Evolutionary conservation across 2,329 filamentous ascomycete genomes (phyloP), one percentile per base, ranked within the genome.

Genomic region (Epichloe sibirici): DNA sequence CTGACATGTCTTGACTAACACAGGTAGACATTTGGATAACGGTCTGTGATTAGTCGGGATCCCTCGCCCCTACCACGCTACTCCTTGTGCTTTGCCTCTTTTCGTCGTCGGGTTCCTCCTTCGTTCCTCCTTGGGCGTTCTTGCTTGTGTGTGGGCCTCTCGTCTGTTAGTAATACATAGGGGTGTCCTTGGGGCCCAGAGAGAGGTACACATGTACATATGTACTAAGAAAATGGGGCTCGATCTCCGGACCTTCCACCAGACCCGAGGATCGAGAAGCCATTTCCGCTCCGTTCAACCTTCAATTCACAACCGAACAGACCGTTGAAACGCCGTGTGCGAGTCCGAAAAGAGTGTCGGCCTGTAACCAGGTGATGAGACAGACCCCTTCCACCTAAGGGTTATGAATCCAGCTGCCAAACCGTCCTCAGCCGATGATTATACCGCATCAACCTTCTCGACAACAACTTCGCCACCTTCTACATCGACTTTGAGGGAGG

Each of bases 231-330:
- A 37, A 28, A 39, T 49, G 51, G 55, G 48, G 34, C 51, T 52
- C 55, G 56, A 57, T 57, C 49, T 42, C 51, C 53, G 53, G 53
- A 42, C 34, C 45, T 43, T 45, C 45, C 48, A 21, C 40, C 45
- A 45, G 37, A 31, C 35, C 49, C 53, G 55, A 55, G 37, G 53
- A 57, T 57, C 56, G 55, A 55, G 49, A 45, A 28, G 35, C 48
- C 38, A 50, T 42, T 39, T 54, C 53, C 44, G 52, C 52, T 45
- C 52, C 52, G 56, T 57, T 53, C 45, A 51, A 49, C 46, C 55
- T 53, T 43, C 40, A 55, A 48, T 38, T 49, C 49, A 55, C n/a
- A 49, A 48, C 48, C 53, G 48, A 53, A 51, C 17, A 48, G 38
- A 51, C 45, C 51, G 48, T 48, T 48, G 49, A 53, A 31, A 49